phyloP scores from a whole-genome alignment of 257 asterid species.

The Echium plantagineum region DNA sequence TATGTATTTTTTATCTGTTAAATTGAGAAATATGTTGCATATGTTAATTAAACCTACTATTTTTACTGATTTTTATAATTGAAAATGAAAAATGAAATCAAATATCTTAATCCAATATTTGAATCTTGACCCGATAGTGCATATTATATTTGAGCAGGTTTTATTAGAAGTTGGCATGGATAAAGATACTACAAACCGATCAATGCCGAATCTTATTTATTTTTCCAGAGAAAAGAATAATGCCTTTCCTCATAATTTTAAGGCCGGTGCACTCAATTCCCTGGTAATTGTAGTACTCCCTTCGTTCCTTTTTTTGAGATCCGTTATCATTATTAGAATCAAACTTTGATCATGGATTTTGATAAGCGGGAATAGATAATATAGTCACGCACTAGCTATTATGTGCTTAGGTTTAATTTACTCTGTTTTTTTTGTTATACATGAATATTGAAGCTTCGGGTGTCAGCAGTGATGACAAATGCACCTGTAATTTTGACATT shows the following conservation, averaged over 20 bases:
- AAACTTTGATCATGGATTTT: too few species aligned
- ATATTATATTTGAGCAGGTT: conserved; percentile 21
- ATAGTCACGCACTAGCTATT: too few species aligned
- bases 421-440: background rate
- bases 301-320: too few species aligned
- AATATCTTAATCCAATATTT: too few species aligned
- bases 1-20: too few species aligned
- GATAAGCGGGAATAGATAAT: too few species aligned
- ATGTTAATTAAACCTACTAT: too few species aligned
- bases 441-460: conserved; percentile 40
- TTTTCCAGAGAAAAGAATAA: conserved; percentile 52
- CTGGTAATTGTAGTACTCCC: conserved; percentile 24
- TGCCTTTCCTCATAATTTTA: conserved; percentile 45
- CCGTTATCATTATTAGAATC: too few species aligned
- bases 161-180: conserved; percentile 25
- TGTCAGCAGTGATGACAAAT: conserved; percentile 55
- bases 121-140: background rate
- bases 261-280: conserved; percentile 79
- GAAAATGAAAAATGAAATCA: too few species aligned
- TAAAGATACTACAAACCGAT: conserved; percentile 24
- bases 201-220: conserved; percentile 64
- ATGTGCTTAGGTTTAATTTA: too few species aligned
- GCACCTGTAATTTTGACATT: conserved; percentile 56
- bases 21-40: too few species aligned
- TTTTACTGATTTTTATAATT: too few species aligned